Evolutionary conservation across 495 filamentous ascomycete species (phyloP), one percentile per base, ranked within the genome.

Genomic region (Aspergillus incahuasiensis): DNA sequence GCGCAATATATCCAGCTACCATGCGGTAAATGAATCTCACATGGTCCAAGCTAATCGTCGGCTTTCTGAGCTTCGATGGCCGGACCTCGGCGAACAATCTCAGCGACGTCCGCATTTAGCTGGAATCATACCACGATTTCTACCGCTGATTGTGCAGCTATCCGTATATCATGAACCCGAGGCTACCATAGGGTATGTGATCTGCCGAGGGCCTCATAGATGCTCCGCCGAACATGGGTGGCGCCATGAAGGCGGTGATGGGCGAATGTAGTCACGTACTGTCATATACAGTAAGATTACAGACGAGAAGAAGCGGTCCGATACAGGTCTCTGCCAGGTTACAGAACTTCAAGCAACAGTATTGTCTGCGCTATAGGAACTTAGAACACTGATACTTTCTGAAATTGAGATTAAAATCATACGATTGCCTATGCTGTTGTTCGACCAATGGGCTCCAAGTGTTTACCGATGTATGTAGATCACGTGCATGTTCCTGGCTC

Each of bases 401-500:
- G 6, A 35, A 35, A 19, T 5, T 20, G 43, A 22, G 43, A 6
- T 42, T 19, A 42, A 21, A 2, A 18, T 44, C 42, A 13, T 22
- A 4, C 16, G 12, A 40, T 34, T 21, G 46, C n/a, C 30, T 43
- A n/a, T 41, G 53, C 40, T 52, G 7, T 6, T n/a, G 51, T 22
- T 49, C 42, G 30, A 56, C 38, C 6, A 34, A 44, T 38, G 2
- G 42, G 8, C 28, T 16, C 24, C 47, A 15, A 49, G 16, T 49
- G 47, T 49, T 49, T 30, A 48, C 39, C 62, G 49, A 60, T 58
- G 46, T 35, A 34, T 42, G 16, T 0, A 6, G 0, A 25, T 68
- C 74, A 77, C 74, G 74, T 77, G 74, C 60, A 21, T 22, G 74
- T 75, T 58, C 70, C 74, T 77, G 72, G 66, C 74, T 68, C 69